Evolutionary conservation across 305 asterid genomes (phyloP).

Genomic region (Solanum hybrid): DNA sequence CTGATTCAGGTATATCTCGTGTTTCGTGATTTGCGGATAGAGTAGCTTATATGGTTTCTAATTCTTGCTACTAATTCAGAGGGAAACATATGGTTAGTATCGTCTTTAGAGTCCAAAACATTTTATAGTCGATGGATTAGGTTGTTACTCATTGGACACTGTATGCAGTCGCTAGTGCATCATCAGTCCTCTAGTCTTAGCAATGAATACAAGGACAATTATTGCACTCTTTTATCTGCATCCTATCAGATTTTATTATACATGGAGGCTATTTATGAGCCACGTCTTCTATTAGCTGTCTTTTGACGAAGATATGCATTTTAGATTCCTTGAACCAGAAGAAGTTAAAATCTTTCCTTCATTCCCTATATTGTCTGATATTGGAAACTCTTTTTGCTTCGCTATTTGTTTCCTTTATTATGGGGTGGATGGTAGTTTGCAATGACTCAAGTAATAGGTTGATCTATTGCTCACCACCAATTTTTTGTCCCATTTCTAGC

Average conservation of each 20-base stretch:
- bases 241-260: not conserved
- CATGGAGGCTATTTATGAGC: not conserved
- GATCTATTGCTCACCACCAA: not conserved
- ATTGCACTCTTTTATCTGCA: not conserved
- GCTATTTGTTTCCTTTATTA: not conserved
- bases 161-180: not conserved
- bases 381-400: not conserved
- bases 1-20: constrained; percentile 31
- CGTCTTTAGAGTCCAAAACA: not conserved
- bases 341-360: not conserved
- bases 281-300: not conserved
- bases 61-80: not conserved
- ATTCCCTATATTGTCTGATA: not conserved
- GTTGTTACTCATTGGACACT: not conserved
- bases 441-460: not conserved
- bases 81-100: not conserved
- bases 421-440: not conserved
- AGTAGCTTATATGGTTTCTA: not conserved
- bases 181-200: not conserved
- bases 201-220: not conserved
- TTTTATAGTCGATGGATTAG: not conserved
- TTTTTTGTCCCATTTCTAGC: not conserved
- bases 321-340: not conserved
- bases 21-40: not conserved
- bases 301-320: not conserved